phyloP scores from a whole-genome alignment of 768 basidiomycete species.

The Mycena floridula region DNA sequence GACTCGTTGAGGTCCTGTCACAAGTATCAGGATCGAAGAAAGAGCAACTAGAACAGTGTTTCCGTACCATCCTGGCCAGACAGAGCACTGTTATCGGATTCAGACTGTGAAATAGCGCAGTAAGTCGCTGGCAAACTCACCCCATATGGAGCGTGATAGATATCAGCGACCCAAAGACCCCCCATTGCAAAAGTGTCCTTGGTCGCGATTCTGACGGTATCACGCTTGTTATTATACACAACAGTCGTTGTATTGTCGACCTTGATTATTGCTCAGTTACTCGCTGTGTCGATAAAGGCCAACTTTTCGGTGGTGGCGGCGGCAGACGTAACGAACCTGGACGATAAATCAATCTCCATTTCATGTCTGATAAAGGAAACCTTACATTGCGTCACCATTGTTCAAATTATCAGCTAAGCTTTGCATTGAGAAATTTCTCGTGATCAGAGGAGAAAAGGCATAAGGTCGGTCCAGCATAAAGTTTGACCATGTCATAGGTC shows the following conservation, averaged over 20 bases:
- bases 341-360: background rate
- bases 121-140: constrained; percentile 29
- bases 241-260: too few relatives aligned
- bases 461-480: too few relatives aligned
- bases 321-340: constrained; percentile 44
- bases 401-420: constrained; percentile 71
- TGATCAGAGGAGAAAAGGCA: too few relatives aligned
- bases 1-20: too few relatives aligned
- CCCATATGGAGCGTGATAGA: constrained; percentile 60
- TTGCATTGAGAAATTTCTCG: too few relatives aligned
- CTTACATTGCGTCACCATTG: constrained; percentile 55
- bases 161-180: constrained; percentile 59
- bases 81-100: constrained; percentile 45
- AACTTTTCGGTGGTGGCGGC: constrained; percentile 43
- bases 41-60: background rate
- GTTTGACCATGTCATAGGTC: too few relatives aligned
- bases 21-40: background rate
- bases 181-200: constrained; percentile 52
- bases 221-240: constrained; percentile 57
- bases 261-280: constrained; percentile 70
- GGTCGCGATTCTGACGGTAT: constrained; percentile 61
- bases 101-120: background rate
- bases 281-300: constrained; percentile 53
- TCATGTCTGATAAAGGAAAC: background rate
- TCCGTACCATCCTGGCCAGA: constrained; percentile 61